Conservation (phyloP, 2,329 filamentous ascomycete species). For the Ceratocystis cacaofunesta region DNA sequence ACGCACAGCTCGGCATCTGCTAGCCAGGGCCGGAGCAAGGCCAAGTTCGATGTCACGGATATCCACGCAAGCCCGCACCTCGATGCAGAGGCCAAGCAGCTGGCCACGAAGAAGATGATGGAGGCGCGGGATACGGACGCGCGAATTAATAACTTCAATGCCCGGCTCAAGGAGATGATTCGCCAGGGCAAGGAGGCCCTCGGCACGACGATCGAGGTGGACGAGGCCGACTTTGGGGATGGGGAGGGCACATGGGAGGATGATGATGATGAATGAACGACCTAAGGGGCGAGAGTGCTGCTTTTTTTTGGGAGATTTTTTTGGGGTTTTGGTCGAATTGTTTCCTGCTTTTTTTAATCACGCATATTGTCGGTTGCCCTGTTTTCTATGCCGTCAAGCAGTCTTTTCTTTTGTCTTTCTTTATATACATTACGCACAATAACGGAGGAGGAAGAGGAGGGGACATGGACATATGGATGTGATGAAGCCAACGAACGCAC, state of each 20-base stretch:
- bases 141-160: slow-evolving; percentile 65
- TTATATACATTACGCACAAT: no score
- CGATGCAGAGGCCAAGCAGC: slow-evolving; percentile 53
- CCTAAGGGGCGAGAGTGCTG: not conserved
- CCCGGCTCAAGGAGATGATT: slow-evolving; percentile 72
- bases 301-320: not conserved
- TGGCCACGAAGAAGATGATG: slow-evolving; percentile 54
- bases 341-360: not conserved
- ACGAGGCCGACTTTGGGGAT: slow-evolving; percentile 33
- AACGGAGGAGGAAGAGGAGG: no score
- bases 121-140: slow-evolving; percentile 68
- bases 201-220: slow-evolving; percentile 55
- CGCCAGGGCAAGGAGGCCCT: slow-evolving; percentile 75
- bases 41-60: slow-evolving; percentile 19
- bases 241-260: slow-evolving; percentile 17
- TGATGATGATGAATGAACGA: not conserved
- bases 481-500: no score
- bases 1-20: not conserved
- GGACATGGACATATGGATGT: no score
- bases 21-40: not conserved
- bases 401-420: no score
- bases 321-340: not conserved
- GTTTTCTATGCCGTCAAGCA: no score
- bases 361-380: no score
- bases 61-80: slow-evolving; percentile 35